phyloP scores from a whole-genome alignment of 495 filamentous ascomycete species.

The Rhypophila decipiens region DNA sequence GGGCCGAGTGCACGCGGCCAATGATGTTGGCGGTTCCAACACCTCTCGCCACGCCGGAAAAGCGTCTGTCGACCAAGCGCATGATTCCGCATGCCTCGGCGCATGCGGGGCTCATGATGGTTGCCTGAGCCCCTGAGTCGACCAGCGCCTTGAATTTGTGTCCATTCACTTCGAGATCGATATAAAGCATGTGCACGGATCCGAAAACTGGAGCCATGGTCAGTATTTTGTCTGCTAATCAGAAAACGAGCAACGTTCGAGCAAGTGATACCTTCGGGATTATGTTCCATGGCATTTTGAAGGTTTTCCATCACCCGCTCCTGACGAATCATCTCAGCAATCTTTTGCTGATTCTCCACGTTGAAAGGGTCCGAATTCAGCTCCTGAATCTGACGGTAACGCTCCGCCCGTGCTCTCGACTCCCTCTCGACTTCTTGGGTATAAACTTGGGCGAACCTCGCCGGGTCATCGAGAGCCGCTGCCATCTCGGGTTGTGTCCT shows the following conservation, averaged over 20 bases:
- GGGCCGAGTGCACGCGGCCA: conserved; percentile 87
- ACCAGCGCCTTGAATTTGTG: conserved; percentile 92
- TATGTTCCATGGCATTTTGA: conserved; percentile 91
- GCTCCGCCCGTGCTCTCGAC: conserved; percentile 60
- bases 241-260: background rate
- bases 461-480: conserved; percentile 68
- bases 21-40: conserved; percentile 93
- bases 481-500: conserved; percentile 68
- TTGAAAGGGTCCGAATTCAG: conserved; percentile 92
- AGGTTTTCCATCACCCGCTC: conserved; percentile 89
- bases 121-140: conserved; percentile 95
- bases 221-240: background rate
- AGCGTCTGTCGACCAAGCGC: conserved; percentile 90
- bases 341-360: conserved; percentile 79
- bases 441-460: conserved; percentile 65
- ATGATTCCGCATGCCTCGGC: conserved; percentile 92
- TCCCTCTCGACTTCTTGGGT: conserved; percentile 60
- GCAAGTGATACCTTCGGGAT: conserved; percentile 72
- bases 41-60: conserved; percentile 82
- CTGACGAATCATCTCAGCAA: conserved; percentile 94
- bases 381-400: conserved; percentile 66
- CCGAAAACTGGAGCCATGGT: conserved; percentile 63
- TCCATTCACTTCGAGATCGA: conserved; percentile 91
- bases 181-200: conserved; percentile 90
- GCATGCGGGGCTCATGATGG: conserved; percentile 94